Evolutionary conservation across 805 yeast genomes (phyloP).

Genomic region (Metschnikowia noctiluminum): DNA sequence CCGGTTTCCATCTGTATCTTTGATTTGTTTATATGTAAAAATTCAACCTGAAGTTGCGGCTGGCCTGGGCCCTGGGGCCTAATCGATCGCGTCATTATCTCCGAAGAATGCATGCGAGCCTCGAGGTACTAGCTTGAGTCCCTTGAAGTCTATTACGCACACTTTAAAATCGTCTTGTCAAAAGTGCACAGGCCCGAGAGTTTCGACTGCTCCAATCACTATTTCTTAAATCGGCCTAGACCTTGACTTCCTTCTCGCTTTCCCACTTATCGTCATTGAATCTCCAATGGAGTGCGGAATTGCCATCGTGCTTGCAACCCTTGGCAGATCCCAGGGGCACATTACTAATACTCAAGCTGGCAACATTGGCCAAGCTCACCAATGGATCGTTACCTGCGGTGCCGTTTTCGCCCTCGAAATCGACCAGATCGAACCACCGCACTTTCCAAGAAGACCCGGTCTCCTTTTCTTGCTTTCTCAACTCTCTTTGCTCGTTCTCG

Average conservation of each 20-base stretch:
- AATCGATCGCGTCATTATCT: no score
- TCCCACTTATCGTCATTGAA: conserved; percentile 53
- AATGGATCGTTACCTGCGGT: conserved; percentile 30
- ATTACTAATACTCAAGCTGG: conserved; percentile 58
- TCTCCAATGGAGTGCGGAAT: conserved; percentile 67
- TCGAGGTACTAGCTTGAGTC: no score
- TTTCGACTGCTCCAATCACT: background rate
- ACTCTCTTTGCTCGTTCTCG: conserved; percentile 81
- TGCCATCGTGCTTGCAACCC: conserved; percentile 53
- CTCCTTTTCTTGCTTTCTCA: conserved; percentile 69
- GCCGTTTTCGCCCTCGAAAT: conserved; percentile 11
- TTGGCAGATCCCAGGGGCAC: conserved; percentile 64
- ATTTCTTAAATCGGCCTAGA: conserved; percentile 21
- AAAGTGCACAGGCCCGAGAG: no score
- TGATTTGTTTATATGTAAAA: no score
- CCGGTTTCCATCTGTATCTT: no score
- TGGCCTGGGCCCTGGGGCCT: no score
- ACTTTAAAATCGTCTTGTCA: no score
- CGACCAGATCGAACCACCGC: conserved; percentile 68
- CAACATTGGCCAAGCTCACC: conserved; percentile 38
- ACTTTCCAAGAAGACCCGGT: conserved; percentile 67
- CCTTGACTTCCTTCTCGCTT: conserved; percentile 54
- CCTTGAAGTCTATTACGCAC: no score
- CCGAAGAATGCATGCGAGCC: no score
- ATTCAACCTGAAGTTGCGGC: no score